Base-by-base conservation (phyloP, 208 protist genomes). In the Crithidia fasciculata region DNA sequence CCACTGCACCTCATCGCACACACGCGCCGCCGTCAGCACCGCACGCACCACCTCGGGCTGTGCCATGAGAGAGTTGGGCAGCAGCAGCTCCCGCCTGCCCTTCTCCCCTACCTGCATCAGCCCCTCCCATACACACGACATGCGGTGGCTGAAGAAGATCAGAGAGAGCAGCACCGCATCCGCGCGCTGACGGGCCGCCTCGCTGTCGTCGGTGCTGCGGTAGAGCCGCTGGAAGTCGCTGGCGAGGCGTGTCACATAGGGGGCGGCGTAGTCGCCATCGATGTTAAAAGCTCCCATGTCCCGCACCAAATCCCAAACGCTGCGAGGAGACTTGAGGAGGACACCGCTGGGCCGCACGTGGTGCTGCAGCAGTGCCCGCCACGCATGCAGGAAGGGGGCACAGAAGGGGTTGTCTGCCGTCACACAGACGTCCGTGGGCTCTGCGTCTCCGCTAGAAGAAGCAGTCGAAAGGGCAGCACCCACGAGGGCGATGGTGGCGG, bases 341-440 rank as follows among this genome's bases (percentile, higher is more conserved):
- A 83, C 15, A 13, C 76, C 79, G 40, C 28, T 74, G 19, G 83
- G 80, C 39, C 56, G 69, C 54, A 85, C 41, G 49, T 70, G 73
- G 60, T 85, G 75, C 44, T 74, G 40, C 68, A 84, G 71, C 12
- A 83, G 63, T 28, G 57, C 61, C 70, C 54, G 13, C 83, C 83
- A 88, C 8, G 80, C 71, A 36, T 63, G 62, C 37, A 81, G 66
- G 45, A 76, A 69, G 2, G 54, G 28, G 3, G 53, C 59, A 47
- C 53, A 54, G 60, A 63, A 58, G 13, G 72, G 45, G 36, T 70
- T 72, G 37, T 64, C 72, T 0, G 47, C 49, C 2, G 43, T 43
- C 15, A 76, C n/a, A 15, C 28, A n/a, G 15, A 75, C 18, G 19
- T 10, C 15, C 45, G 47, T 49, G 9, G 45, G 9, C 45, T 49